Base-by-base conservation (phyloP, 345 rosid species). In the Rhodamnia rubescens region DNA sequence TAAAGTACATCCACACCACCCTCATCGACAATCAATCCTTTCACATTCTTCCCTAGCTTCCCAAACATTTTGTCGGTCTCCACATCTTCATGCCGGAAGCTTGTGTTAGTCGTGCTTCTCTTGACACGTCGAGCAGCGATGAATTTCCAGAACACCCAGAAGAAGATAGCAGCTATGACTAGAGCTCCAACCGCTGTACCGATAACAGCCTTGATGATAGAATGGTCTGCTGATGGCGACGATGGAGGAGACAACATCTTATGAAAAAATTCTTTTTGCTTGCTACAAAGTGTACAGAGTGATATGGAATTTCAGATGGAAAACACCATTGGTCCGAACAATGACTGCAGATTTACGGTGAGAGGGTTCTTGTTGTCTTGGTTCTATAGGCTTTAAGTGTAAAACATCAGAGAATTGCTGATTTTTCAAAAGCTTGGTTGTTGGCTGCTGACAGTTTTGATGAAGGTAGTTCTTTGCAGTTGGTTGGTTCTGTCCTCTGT, bases 1-100 rank as follows among this genome's bases (percentile, higher is more conserved):
- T 92, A 95, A 83, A 93, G 83, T 18, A 93, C 93, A 83, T 95
- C 94, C 61, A 49, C 57, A 5, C 98, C 95, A 11, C 89, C 86
- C 85, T 91, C 94, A 13, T 90, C 90, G 13, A 90, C 88, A 47
- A 91, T 85, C 82, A 94, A 54, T 51, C 93, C 92, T 53, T 90
- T 92, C 26, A 94, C 92, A 84, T 86, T 91, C 49, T 87, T 90
- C 0, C 86, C 88, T 12, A 89, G 88, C 44, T 88, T 82, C 20
- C 87, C 83, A 11, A 88, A 88, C 42, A 91, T 93, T 24, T 88
- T 90, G 1, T 78, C 61, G 26, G 89, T 89, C 87, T 83, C 88
- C 32, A 74, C 52, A 26, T 85, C 93, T 83, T 84, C 91, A n/a
- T 64, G 49, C 83, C 88, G 87, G 64, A 89, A 92, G 88, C 90